phyloP scores from a whole-genome alignment of 108 stramenopile species.

The Fragilariopsis cylindrus region DNA sequence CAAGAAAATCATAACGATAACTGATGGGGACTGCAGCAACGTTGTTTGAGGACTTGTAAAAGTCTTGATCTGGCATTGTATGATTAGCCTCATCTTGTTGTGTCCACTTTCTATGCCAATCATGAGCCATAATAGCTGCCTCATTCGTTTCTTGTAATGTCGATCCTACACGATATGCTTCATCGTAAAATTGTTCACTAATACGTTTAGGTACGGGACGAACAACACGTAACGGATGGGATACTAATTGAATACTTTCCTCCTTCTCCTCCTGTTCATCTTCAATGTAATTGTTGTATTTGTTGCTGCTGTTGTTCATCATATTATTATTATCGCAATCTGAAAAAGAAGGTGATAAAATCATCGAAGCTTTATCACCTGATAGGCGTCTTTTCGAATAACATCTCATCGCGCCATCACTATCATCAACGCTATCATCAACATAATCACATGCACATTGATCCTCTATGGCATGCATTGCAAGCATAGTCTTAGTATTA shows the following conservation, averaged over 20 bases:
- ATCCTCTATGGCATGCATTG: too few species aligned
- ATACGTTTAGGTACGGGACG: conserved; percentile 36
- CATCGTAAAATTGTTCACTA: conserved; percentile 37
- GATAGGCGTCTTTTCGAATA: too few species aligned
- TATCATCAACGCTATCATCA: too few species aligned
- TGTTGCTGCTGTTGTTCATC: not conserved
- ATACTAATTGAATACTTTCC: too few species aligned
- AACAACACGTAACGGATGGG: not conserved
- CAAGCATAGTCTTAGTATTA: too few species aligned
- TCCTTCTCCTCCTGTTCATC: not conserved
- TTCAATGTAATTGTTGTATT: conserved; percentile 3
- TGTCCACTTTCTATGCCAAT: conserved; percentile 50
- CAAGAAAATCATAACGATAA: not conserved
- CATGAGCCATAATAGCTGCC: conserved; percentile 39
- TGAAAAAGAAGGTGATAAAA: too few species aligned
- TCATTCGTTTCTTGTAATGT: conserved; percentile 21
- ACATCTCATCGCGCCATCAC: too few species aligned
- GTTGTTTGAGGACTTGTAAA: not conserved
- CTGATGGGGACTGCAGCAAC: not conserved
- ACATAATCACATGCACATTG: too few species aligned
- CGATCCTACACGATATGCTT: conserved; percentile 30
- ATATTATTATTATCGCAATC: not conserved
- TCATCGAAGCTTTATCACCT: too few species aligned
- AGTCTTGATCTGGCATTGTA: conserved; percentile 27
- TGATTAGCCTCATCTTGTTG: conserved; percentile 43